Evolutionary conservation across 805 yeast genomes (phyloP).

Genomic region (Starmerella geochares): DNA sequence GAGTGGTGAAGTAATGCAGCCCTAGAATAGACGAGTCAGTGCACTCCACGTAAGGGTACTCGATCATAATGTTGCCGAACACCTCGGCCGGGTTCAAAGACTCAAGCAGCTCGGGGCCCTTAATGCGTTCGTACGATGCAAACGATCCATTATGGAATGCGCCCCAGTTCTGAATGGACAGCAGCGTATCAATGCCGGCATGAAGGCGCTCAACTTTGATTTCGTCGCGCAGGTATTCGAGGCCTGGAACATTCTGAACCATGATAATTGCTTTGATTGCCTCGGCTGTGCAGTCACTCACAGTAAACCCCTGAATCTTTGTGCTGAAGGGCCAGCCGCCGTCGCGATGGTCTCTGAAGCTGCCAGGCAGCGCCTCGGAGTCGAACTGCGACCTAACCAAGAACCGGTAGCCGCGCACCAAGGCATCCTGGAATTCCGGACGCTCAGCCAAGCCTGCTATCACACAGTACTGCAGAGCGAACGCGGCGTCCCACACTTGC

Average conservation of each 20-base stretch:
- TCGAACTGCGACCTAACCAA: conserved; percentile 76
- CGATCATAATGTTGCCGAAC: conserved; percentile 96
- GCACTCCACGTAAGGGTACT: conserved; percentile 96
- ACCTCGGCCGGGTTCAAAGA: conserved; percentile 91
- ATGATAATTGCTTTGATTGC: conserved; percentile 85
- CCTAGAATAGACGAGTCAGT: conserved; percentile 93
- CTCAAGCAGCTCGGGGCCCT: conserved; percentile 71
- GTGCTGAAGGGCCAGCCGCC: conserved; percentile 98
- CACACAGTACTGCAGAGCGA: conserved; percentile 73
- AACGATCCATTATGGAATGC: conserved; percentile 80
- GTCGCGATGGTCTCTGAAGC: conserved; percentile 67
- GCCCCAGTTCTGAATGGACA: conserved; percentile 69
- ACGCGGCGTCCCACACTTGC: conserved; percentile 95
- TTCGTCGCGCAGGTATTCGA: conserved; percentile 41
- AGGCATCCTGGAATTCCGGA: conserved; percentile 53
- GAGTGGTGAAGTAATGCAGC: conserved; percentile 60
- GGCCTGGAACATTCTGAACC: conserved; percentile 61
- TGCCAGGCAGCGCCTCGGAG: conserved; percentile 62
- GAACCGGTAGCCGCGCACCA: conserved; percentile 59
- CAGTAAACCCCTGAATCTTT: conserved; percentile 91
- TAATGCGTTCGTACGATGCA: conserved; percentile 79
- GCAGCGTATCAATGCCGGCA: conserved; percentile 64
- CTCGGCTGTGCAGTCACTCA: conserved; percentile 94
- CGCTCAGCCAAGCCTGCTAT: conserved; percentile 66
- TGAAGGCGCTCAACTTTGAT: conserved; percentile 47